These are phyloP conservation scores for Xylaria castorea DNA, from an alignment of 495 filamentous ascomycete genomes.

Conservation along the genomic window DNA sequence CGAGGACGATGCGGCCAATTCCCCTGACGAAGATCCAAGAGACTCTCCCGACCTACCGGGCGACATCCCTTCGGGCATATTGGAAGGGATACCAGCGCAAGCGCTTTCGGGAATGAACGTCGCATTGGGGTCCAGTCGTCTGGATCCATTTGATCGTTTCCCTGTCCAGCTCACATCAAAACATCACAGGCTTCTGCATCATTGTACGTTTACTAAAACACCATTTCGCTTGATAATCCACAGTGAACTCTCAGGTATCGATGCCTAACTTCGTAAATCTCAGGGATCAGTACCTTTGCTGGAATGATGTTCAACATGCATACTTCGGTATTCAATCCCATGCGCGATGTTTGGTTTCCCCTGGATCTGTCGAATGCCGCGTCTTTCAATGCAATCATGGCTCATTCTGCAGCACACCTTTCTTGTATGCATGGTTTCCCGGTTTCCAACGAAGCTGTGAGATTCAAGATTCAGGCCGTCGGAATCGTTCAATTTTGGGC, in stretches of 20 bases:
- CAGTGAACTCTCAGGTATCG: not conserved
- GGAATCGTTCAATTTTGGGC: conserved; percentile 19
- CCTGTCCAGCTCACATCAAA: conserved; percentile 14
- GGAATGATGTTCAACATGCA: conserved; percentile 18
- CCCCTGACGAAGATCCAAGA: not conserved
- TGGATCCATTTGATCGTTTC: conserved; percentile 15
- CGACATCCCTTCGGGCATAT: not conserved
- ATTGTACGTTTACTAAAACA: conserved; percentile 2
- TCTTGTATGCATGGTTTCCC: conserved; percentile 17
- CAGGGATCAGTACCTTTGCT: conserved; percentile 17
- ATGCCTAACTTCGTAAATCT: not conserved
- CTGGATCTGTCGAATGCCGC: conserved; percentile 16
- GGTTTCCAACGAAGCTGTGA: conserved; percentile 9
- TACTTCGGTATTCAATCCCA: conserved; percentile 15
- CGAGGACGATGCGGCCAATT: not conserved
- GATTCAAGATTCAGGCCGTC: conserved; percentile 15
- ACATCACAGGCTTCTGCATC: conserved; percentile 15
- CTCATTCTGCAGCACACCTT: conserved; percentile 19
- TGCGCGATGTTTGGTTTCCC: conserved; percentile 22
- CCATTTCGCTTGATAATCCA: no score
- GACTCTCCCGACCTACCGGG: not conserved
- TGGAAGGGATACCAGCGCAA: conserved; percentile 13
- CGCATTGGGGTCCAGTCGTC: conserved; percentile 8
- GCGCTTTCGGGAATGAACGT: conserved; percentile 18
- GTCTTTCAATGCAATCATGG: conserved; percentile 21